A percentile compares a stretch with the other conserved stretches of the same genome.
Evolutionary conservation across 164 flowering plant genomes (phyloP).

Genomic region (Magnolia kwangsiensis): DNA sequence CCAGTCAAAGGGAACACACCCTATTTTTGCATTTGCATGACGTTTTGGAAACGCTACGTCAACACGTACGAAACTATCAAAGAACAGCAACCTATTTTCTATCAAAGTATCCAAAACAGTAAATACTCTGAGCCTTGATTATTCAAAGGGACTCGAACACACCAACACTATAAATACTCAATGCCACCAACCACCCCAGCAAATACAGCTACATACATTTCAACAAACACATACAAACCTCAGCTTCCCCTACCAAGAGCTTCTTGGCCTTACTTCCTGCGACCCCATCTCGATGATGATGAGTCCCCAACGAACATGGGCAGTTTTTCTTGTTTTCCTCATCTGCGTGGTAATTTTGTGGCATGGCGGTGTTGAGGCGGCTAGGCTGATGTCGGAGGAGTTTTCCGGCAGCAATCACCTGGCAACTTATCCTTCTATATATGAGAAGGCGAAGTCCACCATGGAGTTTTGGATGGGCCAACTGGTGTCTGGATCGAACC

Average conservation of each 20-base stretch:
- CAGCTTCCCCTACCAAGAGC: background rate
- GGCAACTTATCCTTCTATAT: constrained; percentile 6
- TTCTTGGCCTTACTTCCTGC: background rate
- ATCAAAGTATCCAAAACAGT: too few relatives aligned
- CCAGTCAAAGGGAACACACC: too few relatives aligned
- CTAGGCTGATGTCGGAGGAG: constrained; percentile 7
- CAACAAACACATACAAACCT: too few relatives aligned
- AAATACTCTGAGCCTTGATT: too few relatives aligned
- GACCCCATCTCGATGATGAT: background rate
- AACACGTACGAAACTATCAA: too few relatives aligned
- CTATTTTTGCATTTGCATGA: too few relatives aligned
- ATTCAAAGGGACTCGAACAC: too few relatives aligned
- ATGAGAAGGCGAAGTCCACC: constrained; percentile 3
- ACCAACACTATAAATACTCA: too few relatives aligned
- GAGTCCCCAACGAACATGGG: constrained; percentile 1
- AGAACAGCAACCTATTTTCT: too few relatives aligned
- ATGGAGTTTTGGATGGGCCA: constrained; percentile 12
- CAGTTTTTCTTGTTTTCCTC: constrained; percentile 6
- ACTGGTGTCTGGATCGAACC: constrained; percentile 11
- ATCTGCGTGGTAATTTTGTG: background rate
- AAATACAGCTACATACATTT: too few relatives aligned
- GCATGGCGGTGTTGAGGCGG: constrained; percentile 6
- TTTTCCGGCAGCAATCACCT: constrained; percentile 5
- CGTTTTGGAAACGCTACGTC: too few relatives aligned
- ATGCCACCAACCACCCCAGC: too few relatives aligned